These are phyloP conservation scores for Echium plantagineum DNA, from an alignment of 257 asterid species.

Conservation along the genomic window DNA sequence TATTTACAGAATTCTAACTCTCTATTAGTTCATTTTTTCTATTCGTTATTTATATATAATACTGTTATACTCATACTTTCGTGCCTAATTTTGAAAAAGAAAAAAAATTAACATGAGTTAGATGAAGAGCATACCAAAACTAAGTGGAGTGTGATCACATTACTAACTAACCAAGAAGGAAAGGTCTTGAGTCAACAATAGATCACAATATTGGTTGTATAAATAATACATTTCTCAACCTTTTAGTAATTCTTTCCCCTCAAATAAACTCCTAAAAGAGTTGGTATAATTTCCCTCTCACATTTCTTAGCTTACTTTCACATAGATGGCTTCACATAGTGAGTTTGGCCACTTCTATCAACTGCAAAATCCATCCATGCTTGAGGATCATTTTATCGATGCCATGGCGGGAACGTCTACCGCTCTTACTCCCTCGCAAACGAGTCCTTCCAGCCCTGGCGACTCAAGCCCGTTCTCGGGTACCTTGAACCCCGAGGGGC, in stretches of 20 bases:
- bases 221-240: not conserved
- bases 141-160: too few species aligned
- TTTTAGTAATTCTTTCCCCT: not conserved
- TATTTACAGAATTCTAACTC: too few species aligned
- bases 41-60: too few species aligned
- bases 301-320: not conserved
- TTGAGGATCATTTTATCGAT: not conserved
- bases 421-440: too few species aligned
- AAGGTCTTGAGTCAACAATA: not conserved
- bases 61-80: too few species aligned
- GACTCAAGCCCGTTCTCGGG: not conserved
- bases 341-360: not conserved
- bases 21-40: too few species aligned
- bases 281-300: not conserved
- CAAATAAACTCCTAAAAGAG: not conserved
- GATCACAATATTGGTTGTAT: not conserved
- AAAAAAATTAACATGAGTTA: too few species aligned
- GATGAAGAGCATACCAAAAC: too few species aligned
- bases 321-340: not conserved
- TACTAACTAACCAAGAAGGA: too few species aligned
- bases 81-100: too few species aligned
- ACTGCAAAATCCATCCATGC: not conserved
- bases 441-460: not conserved
- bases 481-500: constrained; percentile 3
- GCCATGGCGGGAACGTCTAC: not conserved